Evolutionary conservation across 139 green algal genomes (phyloP).

Genomic region (Coelastrella sp.): DNA sequence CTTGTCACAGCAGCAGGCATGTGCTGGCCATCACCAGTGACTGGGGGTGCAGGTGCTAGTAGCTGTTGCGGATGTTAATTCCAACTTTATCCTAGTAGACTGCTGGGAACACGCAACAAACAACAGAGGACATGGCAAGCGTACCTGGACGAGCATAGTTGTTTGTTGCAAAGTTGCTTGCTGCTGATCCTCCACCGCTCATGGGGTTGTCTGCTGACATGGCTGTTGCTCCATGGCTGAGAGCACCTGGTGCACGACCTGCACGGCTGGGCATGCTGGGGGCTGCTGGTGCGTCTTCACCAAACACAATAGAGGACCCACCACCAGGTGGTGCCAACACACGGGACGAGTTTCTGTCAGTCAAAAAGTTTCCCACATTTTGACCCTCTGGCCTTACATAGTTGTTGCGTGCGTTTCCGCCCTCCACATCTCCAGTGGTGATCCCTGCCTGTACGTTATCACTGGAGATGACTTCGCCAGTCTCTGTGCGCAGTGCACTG

Average conservation of each 20-base stretch:
- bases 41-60: too few relatives aligned
- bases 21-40: background rate
- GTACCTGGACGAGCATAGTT: constrained; percentile 76
- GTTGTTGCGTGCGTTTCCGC: constrained; percentile 38
- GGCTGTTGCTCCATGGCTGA: background rate
- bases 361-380: constrained; percentile 50
- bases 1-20: too few relatives aligned
- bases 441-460: background rate
- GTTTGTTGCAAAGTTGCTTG: constrained; percentile 59
- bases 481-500: constrained; percentile 36
- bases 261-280: background rate
- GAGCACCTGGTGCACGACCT: constrained; percentile 4
- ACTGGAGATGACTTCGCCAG: constrained; percentile 4
- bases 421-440: constrained; percentile 31
- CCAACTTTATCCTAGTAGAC: background rate
- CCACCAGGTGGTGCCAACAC: constrained; percentile 88
- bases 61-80: too few relatives aligned
- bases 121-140: constrained; percentile 39
- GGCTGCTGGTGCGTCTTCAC: constrained; percentile 33
- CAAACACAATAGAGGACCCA: constrained; percentile 75
- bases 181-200: background rate
- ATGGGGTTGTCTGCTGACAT: background rate
- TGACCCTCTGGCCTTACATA: constrained; percentile 74
- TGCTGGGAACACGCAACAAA: background rate
- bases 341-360: constrained; percentile 60